phyloP scores from a whole-genome alignment of 73 alveolate species.

The Paramecium pentaurelia region DNA sequence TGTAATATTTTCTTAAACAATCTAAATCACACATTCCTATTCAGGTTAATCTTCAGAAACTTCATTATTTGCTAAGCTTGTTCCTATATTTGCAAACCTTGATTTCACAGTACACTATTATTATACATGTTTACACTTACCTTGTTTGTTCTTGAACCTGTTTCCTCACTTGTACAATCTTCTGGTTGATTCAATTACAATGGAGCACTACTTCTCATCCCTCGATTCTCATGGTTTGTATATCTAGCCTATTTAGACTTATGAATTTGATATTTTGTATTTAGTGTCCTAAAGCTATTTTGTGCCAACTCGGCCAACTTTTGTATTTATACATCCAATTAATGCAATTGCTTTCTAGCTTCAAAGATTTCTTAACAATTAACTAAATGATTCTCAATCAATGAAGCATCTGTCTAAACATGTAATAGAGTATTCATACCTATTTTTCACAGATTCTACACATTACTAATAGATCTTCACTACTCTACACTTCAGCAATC shows the following conservation, averaged over 20 bases:
- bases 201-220: conserved; percentile 27
- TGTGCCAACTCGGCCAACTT: not conserved
- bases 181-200: not conserved
- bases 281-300: not conserved
- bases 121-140: not conserved
- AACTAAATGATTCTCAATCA: not conserved
- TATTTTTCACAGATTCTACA: not conserved
- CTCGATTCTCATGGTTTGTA: not conserved
- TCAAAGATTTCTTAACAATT: not conserved
- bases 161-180: not conserved
- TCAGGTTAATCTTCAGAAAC: not conserved
- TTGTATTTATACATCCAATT: not conserved
- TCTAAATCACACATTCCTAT: not conserved
- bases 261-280: not conserved
- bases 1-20: not conserved
- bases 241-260: not conserved
- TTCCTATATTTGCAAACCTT: not conserved
- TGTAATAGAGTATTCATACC: not conserved
- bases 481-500: not conserved
- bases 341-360: not conserved
- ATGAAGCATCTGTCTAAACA: not conserved
- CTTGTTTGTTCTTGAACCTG: not conserved
- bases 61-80: not conserved
- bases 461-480: not conserved
- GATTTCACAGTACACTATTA: not conserved